phyloP scores from a whole-genome alignment of 257 asterid genomes.

The Lavandula angustifolia region DNA sequence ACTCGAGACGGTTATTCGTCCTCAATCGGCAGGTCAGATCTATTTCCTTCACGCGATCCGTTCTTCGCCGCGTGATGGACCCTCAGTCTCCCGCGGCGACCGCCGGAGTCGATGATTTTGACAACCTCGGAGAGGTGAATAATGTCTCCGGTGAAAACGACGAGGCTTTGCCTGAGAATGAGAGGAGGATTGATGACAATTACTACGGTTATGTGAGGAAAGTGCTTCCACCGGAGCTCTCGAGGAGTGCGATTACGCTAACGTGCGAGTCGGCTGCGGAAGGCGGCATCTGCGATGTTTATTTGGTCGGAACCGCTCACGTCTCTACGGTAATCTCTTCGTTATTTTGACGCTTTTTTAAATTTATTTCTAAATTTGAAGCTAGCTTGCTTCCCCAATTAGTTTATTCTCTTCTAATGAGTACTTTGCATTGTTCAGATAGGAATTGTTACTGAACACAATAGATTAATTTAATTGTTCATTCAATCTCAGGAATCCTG shows the following conservation, averaged over 20 bases:
- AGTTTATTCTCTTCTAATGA: background rate
- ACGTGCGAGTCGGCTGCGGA: conserved; percentile 74
- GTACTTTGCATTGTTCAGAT: background rate
- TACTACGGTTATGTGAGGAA: conserved; percentile 42
- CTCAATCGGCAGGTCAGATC: conserved; percentile 30
- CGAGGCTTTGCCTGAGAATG: conserved; percentile 31
- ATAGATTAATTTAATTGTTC: background rate
- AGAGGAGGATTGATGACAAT: conserved; percentile 27
- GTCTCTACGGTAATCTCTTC: conserved; percentile 62
- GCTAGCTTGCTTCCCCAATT: background rate
- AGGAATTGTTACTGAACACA: background rate
- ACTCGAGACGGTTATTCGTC: conserved; percentile 27
- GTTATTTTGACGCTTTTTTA: background rate
- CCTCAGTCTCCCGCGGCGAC: conserved; percentile 39
- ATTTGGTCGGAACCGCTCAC: conserved; percentile 88
- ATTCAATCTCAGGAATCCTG: conserved; percentile 71
- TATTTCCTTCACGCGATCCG: conserved; percentile 5
- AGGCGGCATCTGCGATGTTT: conserved; percentile 81
- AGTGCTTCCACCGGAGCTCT: conserved; percentile 68
- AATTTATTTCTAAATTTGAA: background rate
- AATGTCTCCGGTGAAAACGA: conserved; percentile 19
- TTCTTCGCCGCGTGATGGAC: conserved; percentile 42
- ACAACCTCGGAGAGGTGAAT: conserved; percentile 42
- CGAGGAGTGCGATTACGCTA: conserved; percentile 57
- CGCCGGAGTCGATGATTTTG: conserved; percentile 48